phyloP scores from a whole-genome alignment of 2,329 filamentous ascomycete species.

The Alternaria novae-zelandiae region DNA sequence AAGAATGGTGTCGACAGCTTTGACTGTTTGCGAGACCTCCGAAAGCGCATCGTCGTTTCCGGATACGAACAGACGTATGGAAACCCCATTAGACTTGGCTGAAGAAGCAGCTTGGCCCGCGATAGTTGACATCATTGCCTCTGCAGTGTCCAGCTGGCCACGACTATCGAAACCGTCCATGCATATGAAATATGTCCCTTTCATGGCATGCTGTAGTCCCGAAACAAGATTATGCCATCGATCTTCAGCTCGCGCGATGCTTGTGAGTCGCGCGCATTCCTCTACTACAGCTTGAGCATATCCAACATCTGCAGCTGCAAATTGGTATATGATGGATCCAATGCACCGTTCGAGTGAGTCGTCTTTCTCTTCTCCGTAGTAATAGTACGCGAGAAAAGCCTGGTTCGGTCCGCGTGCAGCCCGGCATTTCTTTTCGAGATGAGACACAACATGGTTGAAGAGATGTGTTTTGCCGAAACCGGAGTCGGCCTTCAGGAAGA shows the following conservation, averaged over 20 bases:
- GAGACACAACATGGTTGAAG: not conserved
- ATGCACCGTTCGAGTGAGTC: constrained; percentile 18
- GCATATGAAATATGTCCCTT: constrained; percentile 21
- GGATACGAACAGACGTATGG: not conserved
- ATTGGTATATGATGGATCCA: constrained; percentile 22
- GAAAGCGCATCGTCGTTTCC: not conserved
- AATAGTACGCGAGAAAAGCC: constrained; percentile 21
- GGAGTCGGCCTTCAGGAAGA: not conserved
- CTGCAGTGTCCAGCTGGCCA: not conserved
- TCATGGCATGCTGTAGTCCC: constrained; percentile 9
- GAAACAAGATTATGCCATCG: constrained; percentile 9
- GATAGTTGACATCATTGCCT: not conserved
- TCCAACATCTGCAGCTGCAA: constrained; percentile 5
- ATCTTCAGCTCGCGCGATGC: constrained; percentile 9
- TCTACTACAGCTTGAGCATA: constrained; percentile 15
- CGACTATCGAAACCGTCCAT: constrained; percentile 13
- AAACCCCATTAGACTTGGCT: not conserved
- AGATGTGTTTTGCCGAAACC: not conserved
- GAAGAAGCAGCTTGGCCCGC: not conserved
- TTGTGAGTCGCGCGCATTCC: not conserved
- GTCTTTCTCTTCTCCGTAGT: constrained; percentile 20
- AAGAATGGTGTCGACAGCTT: not conserved
- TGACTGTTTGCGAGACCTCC: not conserved
- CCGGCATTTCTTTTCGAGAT: constrained; percentile 1
- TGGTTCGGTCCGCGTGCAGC: not conserved